phyloP scores from a whole-genome alignment of 1,139 yeast species.

The Petasospora fabianii region DNA sequence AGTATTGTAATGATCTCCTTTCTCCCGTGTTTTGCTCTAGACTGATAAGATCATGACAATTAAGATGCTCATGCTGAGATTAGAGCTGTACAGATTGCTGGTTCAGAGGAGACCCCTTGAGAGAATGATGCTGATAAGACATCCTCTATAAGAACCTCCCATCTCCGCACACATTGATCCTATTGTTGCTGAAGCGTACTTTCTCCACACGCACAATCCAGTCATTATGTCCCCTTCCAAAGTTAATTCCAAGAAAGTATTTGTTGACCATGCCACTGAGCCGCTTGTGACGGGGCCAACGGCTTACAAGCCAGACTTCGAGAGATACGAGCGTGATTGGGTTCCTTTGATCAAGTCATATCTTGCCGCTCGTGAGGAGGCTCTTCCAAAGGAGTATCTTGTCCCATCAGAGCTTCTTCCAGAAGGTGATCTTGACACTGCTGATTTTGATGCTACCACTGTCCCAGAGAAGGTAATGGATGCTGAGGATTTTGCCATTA shows the following conservation, averaged over 20 bases:
- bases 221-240: slow-evolving; percentile 14
- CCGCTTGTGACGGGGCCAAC: slow-evolving; percentile 14
- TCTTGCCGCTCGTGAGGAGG: slow-evolving; percentile 39
- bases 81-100: too few species aligned
- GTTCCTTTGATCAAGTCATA: slow-evolving; percentile 50
- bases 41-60: too few species aligned
- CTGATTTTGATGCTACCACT: slow-evolving; percentile 33
- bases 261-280: slow-evolving; percentile 14
- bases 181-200: too few species aligned
- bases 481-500: slow-evolving; percentile 33
- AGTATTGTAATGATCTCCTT: too few species aligned
- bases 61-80: too few species aligned
- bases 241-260: slow-evolving; percentile 4
- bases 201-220: too few species aligned
- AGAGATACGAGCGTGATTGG: slow-evolving; percentile 24
- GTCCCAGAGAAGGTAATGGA: slow-evolving; percentile 41
- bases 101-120: too few species aligned
- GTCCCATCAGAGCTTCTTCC: slow-evolving; percentile 35
- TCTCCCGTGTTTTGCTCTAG: too few species aligned
- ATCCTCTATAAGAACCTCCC: too few species aligned
- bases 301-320: slow-evolving; percentile 12
- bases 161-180: too few species aligned
- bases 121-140: too few species aligned
- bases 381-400: slow-evolving; percentile 29
- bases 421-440: slow-evolving; percentile 31